Evolutionary conservation across 176 grass and related monocot genomes (phyloP).

Genomic region (Phyllostachys edulis): DNA sequence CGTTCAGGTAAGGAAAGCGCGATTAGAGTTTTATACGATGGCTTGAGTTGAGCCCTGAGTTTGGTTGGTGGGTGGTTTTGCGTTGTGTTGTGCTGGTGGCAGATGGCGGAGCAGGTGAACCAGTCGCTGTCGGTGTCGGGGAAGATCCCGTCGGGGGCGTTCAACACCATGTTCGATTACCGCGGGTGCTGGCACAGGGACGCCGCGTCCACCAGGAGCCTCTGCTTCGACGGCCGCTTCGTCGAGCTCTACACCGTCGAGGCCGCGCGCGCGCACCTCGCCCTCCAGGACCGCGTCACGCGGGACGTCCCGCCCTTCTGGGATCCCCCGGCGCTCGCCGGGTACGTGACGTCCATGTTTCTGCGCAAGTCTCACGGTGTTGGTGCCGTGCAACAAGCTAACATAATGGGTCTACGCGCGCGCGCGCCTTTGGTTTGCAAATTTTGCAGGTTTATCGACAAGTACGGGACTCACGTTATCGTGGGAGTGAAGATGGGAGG

Average conservation of each 20-base stretch:
- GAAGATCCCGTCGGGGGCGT: constrained; percentile 76
- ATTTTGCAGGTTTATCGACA: constrained; percentile 68
- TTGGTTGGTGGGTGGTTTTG: not conserved
- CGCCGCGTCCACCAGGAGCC: constrained; percentile 52
- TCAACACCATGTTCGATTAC: constrained; percentile 85
- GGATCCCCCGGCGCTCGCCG: constrained; percentile 70
- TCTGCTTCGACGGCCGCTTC: constrained; percentile 76
- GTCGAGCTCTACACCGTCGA: constrained; percentile 72
- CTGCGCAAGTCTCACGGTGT: no score
- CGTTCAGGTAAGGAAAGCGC: constrained; percentile 35
- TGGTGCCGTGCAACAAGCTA: not conserved
- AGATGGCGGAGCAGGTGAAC: constrained; percentile 92
- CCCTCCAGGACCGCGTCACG: constrained; percentile 39
- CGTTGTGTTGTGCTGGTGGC: not conserved
- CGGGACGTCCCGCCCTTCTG: constrained; percentile 57
- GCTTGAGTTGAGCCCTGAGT: not conserved
- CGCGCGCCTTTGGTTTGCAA: no score
- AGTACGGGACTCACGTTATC: constrained; percentile 75
- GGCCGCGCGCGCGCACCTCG: constrained; percentile 49
- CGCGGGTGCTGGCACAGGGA: constrained; percentile 76
- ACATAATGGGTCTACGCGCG: not conserved
- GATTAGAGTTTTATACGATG: not conserved
- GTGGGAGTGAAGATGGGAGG: constrained; percentile 78
- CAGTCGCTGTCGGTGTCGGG: constrained; percentile 49
- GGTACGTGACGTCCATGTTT: constrained; percentile 26